phyloP scores from a whole-genome alignment of 805 yeast species.

The Groenewaldozyma tartarivorans region DNA sequence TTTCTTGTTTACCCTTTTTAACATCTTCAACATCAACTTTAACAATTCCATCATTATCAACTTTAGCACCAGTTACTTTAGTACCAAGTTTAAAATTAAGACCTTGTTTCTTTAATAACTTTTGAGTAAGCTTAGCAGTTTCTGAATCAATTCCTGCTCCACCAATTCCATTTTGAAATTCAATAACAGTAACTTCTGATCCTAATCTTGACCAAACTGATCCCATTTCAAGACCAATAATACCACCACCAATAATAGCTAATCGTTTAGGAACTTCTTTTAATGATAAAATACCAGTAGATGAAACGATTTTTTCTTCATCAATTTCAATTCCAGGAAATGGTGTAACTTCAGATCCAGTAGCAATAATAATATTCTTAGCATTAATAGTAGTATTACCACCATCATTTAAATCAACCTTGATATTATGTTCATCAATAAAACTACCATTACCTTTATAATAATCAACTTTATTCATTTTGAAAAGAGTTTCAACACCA shows the following conservation, averaged over 20 bases:
- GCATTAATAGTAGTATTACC: constrained; percentile 69
- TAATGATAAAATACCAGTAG: constrained; percentile 83
- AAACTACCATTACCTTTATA: constrained; percentile 90
- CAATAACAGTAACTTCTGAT: constrained; percentile 87
- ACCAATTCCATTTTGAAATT: constrained; percentile 85
- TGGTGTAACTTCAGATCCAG: constrained; percentile 97
- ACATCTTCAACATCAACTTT: constrained; percentile 81
- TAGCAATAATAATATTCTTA: constrained; percentile 86
- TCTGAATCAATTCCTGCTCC: constrained; percentile 99
- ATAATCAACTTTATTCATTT: constrained; percentile 90
- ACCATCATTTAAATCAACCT: constrained; percentile 82
- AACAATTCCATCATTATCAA: constrained; percentile 75
- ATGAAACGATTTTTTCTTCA: constrained; percentile 92
- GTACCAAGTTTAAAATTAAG: constrained; percentile 86
- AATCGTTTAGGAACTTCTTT: constrained; percentile 86
- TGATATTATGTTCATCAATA: constrained; percentile 65
- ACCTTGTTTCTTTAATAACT: constrained; percentile 89
- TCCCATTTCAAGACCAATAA: constrained; percentile 98
- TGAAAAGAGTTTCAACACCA: constrained; percentile 90
- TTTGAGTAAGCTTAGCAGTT: constrained; percentile 83
- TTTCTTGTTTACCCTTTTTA: constrained; percentile 73
- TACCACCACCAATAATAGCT: constrained; percentile 97
- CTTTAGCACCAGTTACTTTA: constrained; percentile 77
- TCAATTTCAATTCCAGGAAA: constrained; percentile 97
- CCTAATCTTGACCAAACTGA: constrained; percentile 96